phyloP scores from a whole-genome alignment of 345 rosid genomes.

The Arabidopsis arenosa region DNA sequence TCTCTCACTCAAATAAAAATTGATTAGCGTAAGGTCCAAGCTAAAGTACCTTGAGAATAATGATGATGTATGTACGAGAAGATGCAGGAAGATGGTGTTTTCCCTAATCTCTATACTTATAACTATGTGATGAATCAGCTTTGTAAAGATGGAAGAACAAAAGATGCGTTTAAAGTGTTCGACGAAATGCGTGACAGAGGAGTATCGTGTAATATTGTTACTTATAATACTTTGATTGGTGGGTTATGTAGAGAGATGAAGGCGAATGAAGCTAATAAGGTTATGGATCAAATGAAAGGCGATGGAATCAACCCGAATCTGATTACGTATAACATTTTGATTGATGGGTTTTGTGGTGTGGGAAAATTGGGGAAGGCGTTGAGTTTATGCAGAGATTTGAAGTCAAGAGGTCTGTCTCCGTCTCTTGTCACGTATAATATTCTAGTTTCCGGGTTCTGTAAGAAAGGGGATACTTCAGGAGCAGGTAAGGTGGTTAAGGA shows the following conservation, averaged over 20 bases:
- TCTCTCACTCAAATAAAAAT: background rate
- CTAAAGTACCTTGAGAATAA: slow-evolving; percentile 18
- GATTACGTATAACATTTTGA: slow-evolving; percentile 67
- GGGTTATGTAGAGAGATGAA: no score
- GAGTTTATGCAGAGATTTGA: slow-evolving; percentile 55
- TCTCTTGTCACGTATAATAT: slow-evolving; percentile 46
- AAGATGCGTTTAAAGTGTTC: slow-evolving; percentile 60
- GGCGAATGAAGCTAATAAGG: slow-evolving; percentile 56
- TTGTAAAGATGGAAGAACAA: slow-evolving; percentile 55
- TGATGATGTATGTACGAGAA: slow-evolving; percentile 49
- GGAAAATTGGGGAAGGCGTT: slow-evolving; percentile 57
- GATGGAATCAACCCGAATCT: slow-evolving; percentile 59
- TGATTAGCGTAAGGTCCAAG: slow-evolving; percentile 4
- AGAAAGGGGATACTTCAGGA: slow-evolving; percentile 48
- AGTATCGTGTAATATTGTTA: slow-evolving; percentile 48
- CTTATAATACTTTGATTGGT: no score
- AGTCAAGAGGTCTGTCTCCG: slow-evolving; percentile 60
- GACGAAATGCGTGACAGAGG: slow-evolving; percentile 81
- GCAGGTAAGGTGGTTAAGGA: slow-evolving; percentile 64
- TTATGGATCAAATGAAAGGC: slow-evolving; percentile 54
- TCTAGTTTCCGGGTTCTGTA: slow-evolving; percentile 56
- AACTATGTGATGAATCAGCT: slow-evolving; percentile 61
- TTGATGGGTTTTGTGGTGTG: slow-evolving; percentile 61
- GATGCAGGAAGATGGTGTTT: slow-evolving; percentile 61
- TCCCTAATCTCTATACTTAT: slow-evolving; percentile 64